Conservation (phyloP, 1,284 basidiomycete genomes). For the Waitea zeae region DNA sequence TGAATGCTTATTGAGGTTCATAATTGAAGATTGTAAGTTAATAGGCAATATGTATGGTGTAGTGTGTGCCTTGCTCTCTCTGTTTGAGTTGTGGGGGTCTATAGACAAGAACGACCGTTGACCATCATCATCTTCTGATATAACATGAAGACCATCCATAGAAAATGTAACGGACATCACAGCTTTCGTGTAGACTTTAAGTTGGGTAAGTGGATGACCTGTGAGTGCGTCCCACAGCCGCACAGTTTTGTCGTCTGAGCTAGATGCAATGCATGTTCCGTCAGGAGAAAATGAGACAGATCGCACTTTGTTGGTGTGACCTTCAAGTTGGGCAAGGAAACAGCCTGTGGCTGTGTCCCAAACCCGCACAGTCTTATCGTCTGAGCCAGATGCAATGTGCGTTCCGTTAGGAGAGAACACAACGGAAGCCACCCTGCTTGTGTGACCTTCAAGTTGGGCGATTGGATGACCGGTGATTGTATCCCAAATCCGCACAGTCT, state of each 20-base stretch:
- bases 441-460: no score
- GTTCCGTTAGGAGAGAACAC: conserved; percentile 11
- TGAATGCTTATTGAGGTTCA: no score
- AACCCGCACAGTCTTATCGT: conserved; percentile 8
- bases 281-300: conserved; percentile 10
- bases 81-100: no score
- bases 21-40: no score
- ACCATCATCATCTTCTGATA: no score
- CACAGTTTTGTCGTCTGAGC: conserved; percentile 10
- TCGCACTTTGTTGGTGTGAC: conserved; percentile 6
- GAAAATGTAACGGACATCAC: conserved; percentile 8
- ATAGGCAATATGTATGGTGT: no score
- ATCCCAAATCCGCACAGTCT: conserved; percentile 11
- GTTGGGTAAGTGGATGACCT: conserved; percentile 3
- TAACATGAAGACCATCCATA: no score
- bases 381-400: conserved; percentile 9
- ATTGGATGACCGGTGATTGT: no score
- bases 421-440: no score
- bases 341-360: conserved; percentile 8
- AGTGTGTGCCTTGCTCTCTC: no score
- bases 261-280: conserved; percentile 8
- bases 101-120: no score
- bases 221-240: conserved; percentile 10
- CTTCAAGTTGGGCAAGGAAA: conserved; percentile 5
- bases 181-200: conserved; percentile 7